phyloP scores from a whole-genome alignment of 2,329 filamentous ascomycete species.

The Ustilaginoidea virens region DNA sequence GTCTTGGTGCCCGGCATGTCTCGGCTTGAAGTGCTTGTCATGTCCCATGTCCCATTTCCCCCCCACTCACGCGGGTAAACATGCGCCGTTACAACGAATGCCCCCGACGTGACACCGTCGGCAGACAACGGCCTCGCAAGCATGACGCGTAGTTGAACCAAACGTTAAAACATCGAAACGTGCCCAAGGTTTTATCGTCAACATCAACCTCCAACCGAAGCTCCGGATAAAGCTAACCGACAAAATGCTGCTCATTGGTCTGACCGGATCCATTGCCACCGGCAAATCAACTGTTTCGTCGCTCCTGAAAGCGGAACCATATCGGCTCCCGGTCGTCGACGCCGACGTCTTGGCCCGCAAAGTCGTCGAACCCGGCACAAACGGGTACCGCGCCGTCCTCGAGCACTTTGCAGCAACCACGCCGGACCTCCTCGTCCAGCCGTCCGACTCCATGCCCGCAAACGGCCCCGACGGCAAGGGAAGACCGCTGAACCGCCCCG shows the following conservation, averaged over 20 bases:
- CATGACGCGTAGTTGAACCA: too few relatives aligned
- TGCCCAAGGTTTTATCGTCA: too few relatives aligned
- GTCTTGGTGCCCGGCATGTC: too few relatives aligned
- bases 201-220: too few relatives aligned
- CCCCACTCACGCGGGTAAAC: too few relatives aligned
- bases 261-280: conserved; percentile 94
- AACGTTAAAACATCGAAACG: too few relatives aligned
- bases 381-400: conserved; percentile 71
- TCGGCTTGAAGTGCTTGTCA: too few relatives aligned
- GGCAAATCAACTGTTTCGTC: conserved; percentile 93
- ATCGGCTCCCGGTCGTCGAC: conserved; percentile 83
- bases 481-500: conserved; percentile 68
- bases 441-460: conserved; percentile 33
- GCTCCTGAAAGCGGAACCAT: conserved; percentile 63
- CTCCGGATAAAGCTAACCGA: too few relatives aligned
- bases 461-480: conserved; percentile 45
- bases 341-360: conserved; percentile 84
- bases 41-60: too few relatives aligned
- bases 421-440: conserved; percentile 64
- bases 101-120: too few relatives aligned
- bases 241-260: conserved; percentile 59
- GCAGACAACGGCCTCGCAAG: too few relatives aligned
- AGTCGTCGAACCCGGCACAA: conserved; percentile 84
- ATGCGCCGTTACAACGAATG: too few relatives aligned
- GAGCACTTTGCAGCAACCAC: conserved; percentile 67